A percentile compares a stretch with the other conserved stretches of the same genome.
Evolutionary conservation across 768 basidiomycete species (phyloP).

Genomic region (Agrocybe pediades): DNA sequence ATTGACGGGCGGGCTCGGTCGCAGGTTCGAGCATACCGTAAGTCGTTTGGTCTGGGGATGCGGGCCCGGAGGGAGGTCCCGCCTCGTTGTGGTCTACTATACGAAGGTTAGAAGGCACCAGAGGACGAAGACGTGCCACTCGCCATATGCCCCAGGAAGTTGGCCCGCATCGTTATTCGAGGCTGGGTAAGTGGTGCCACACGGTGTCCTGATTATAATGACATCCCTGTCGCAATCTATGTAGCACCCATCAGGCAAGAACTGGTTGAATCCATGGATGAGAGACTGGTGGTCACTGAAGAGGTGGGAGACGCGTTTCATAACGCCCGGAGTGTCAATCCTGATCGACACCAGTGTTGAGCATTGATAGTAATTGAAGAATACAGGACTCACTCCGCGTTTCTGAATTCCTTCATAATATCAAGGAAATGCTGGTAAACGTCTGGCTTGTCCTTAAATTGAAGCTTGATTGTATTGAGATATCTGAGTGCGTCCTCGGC

Average conservation of each 20-base stretch:
- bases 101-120: neutral
- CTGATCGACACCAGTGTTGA: neutral
- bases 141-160: constrained; percentile 12
- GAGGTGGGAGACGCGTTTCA: neutral
- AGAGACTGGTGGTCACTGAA: neutral
- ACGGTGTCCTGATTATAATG: constrained; percentile 80
- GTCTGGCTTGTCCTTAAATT: neutral
- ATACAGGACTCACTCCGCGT: no score
- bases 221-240: constrained; percentile 14
- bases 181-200: constrained; percentile 62
- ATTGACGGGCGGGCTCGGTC: constrained; percentile 84
- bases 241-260: neutral
- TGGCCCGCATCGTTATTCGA: constrained; percentile 41
- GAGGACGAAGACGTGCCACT: neutral
- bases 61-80: constrained; percentile 9
- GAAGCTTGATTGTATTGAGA: neutral
- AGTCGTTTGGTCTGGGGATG: constrained; percentile 36
- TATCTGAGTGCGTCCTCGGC: no score
- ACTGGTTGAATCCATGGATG: neutral
- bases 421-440: neutral
- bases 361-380: neutral
- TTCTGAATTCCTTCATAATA: neutral
- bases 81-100: constrained; percentile 7
- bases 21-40: constrained; percentile 43
- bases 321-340: neutral